Evolutionary conservation across 1,284 basidiomycete genomes (phyloP).

Genomic region (Rhodotorula sp.): DNA sequence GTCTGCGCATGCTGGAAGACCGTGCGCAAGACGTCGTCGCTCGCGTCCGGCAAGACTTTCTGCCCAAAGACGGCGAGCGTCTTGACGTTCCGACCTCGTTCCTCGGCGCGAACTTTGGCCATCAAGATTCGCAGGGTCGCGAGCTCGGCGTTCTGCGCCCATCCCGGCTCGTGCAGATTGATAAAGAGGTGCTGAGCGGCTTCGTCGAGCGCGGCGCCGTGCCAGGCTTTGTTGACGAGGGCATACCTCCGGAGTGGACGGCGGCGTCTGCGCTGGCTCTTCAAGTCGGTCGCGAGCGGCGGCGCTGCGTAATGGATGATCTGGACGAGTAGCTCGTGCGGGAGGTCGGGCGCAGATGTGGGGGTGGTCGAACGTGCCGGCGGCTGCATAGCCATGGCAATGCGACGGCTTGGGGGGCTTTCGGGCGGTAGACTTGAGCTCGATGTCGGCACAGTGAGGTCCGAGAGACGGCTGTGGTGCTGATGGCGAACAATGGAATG

Average conservation of each 20-base stretch:
- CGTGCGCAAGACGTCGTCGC: not conserved
- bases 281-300: not conserved
- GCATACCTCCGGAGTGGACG: constrained; percentile 4
- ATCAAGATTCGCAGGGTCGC: not conserved
- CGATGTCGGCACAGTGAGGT: too few relatives aligned
- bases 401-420: too few relatives aligned
- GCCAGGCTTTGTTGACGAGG: constrained; percentile 5
- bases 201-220: constrained; percentile 8
- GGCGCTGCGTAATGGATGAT: not conserved
- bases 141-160: constrained; percentile 3
- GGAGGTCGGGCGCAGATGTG: not conserved
- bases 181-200: constrained; percentile 1
- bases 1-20: not conserved
- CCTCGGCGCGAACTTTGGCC: not conserved
- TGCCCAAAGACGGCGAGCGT: constrained; percentile 4
- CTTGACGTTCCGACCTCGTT: not conserved
- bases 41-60: not conserved
- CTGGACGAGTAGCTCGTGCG: constrained; percentile 2
- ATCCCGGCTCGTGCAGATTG: not conserved
- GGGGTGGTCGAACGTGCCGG: not conserved
- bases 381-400: not conserved
- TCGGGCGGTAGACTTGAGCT: too few relatives aligned
- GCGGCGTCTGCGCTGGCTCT: not conserved
- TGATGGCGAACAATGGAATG: too few relatives aligned
- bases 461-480: too few relatives aligned